phyloP scores from a whole-genome alignment of 164 flowering plant genomes.

The Berberis thunbergii region DNA sequence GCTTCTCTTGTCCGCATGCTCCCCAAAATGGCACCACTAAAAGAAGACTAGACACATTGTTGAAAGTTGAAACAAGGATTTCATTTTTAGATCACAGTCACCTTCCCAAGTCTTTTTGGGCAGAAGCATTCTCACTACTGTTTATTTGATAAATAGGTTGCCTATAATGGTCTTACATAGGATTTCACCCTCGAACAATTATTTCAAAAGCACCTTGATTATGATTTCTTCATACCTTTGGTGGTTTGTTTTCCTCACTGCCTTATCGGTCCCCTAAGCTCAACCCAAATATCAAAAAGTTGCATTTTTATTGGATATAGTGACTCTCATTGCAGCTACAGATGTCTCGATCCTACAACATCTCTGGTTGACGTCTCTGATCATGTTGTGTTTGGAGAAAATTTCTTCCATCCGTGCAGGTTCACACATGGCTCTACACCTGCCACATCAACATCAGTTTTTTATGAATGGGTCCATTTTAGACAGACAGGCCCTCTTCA shows the following conservation, averaged over 20 bases:
- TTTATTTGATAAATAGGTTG: neutral
- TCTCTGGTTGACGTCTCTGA: no score
- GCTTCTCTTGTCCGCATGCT: neutral
- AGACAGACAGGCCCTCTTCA: no score
- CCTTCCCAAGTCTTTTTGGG: neutral
- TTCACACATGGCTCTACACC: no score
- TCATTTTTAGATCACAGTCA: neutral
- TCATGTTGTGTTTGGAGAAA: no score
- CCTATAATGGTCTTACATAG: neutral
- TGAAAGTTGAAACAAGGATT: neutral
- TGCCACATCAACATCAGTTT: no score
- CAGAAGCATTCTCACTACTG: neutral
- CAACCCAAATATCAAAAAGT: neutral
- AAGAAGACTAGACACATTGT: neutral
- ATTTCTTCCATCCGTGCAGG: no score
- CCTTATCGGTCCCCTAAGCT: neutral
- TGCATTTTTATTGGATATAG: no score
- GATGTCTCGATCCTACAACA: no score
- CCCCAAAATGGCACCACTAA: neutral
- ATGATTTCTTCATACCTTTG: neutral
- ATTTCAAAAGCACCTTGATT: neutral
- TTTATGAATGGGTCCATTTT: no score
- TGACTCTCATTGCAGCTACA: no score
- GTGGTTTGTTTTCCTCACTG: neutral
- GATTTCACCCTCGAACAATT: neutral